These are phyloP conservation scores for Ramaria rubella DNA, from an alignment of 768 basidiomycete species.

Conservation along the genomic window DNA sequence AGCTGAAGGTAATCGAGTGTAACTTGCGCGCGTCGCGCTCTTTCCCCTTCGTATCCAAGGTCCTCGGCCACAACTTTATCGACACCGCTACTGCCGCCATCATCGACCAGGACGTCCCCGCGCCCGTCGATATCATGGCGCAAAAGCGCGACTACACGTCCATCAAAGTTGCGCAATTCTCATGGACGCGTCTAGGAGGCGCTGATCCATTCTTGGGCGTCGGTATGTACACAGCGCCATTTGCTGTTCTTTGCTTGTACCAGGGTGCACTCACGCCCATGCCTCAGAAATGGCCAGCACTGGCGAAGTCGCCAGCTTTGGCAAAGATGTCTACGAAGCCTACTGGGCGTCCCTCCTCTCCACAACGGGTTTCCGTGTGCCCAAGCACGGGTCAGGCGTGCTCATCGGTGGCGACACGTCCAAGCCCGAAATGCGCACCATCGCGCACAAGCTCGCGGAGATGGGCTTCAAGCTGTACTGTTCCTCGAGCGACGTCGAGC, in stretches of 20 bases:
- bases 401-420: conserved; percentile 87
- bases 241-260: neutral
- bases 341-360: conserved; percentile 94
- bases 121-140: conserved; percentile 87
- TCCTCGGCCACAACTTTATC: conserved; percentile 95
- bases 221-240: conserved; percentile 43
- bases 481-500: conserved; percentile 71
- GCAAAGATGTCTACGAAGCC: conserved; percentile 88
- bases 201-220: conserved; percentile 97
- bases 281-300: conserved; percentile 92
- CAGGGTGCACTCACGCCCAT: neutral
- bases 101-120: conserved; percentile 78
- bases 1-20: conserved; percentile 97
- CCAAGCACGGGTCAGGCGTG: conserved; percentile 76
- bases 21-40: conserved; percentile 96
- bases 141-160: conserved; percentile 84
- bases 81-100: conserved; percentile 89
- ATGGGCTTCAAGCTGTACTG: conserved; percentile 96
- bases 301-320: conserved; percentile 95
- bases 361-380: conserved; percentile 93
- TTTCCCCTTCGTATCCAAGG: conserved; percentile 99
- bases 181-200: conserved; percentile 92
- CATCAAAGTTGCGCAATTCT: conserved; percentile 97
- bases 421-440: conserved; percentile 78
- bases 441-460: conserved; percentile 73